Evolutionary conservation across 208 protist species (phyloP), one percentile per base, ranked within the genome.

Genomic region (Trypanosoma boissoni): DNA sequence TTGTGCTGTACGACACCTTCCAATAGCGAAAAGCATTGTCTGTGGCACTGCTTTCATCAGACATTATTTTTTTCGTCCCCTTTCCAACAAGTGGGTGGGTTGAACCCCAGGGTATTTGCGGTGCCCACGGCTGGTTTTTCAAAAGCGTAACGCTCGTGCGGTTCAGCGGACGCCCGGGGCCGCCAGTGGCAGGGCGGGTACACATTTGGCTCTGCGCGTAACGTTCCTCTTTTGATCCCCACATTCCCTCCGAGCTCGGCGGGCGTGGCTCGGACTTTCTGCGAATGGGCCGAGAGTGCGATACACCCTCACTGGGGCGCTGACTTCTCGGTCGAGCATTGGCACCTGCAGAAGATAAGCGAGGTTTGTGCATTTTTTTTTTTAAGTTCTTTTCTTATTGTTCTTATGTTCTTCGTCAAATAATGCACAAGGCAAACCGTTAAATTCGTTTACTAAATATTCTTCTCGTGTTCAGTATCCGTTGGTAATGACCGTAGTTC

Each of bases 21-120:
- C 62, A 68, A 37, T 68, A 68, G n/a, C 62, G 51, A 1, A 68
- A 36, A 18, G 5, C 45, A 51, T 51, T 51, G 21, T n/a, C 18
- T n/a, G 18, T 29, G 4, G 14, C 28, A 29, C 4, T 29, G 14
- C 28, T 51, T 12, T 12, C 12, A 39, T 12, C 8, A 39, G 34
- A 39, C 6, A 6, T 16, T 6, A 6, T 16, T 39, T 12, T 39
- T 12, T 39, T 6, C 34, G 6, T 12, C 12, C 34, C 8, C 12
- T 39, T 39, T 12, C 34, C 34, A 12, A 39, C 8, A 12, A 39
- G 12, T 39, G 8, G 34, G 34, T 39, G 12, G 12, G 34, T 16
- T 39, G 12, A 39, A n/a, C n/a, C n/a, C n/a, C n/a, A n/a, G n/a
- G n/a, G n/a, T n/a, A n/a, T n/a, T n/a, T n/a, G n/a, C n/a, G n/a